These are phyloP conservation scores for Linnemannia schmuckeri DNA, from an alignment of 192 early-diverging fungal genomes.

Conservation along the genomic window DNA sequence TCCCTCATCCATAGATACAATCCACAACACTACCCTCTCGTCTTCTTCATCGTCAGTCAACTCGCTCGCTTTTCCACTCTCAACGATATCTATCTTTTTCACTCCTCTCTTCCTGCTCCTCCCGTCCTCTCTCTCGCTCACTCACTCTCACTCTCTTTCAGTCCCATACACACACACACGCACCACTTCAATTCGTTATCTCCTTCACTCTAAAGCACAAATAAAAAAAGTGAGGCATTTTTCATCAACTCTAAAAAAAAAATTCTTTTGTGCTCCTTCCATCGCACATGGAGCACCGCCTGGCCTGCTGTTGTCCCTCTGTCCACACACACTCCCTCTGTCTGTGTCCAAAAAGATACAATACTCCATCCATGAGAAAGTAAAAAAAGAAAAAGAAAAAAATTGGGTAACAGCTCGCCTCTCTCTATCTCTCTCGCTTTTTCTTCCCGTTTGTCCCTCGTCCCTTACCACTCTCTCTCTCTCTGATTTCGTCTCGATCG, in stretches of 20 bases:
- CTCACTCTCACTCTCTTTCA: background rate
- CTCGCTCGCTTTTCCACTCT: background rate
- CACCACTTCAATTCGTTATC: background rate
- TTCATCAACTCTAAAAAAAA: background rate
- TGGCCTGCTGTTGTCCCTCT: background rate
- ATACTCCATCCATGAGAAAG: background rate
- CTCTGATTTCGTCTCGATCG: background rate
- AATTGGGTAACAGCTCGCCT: background rate
- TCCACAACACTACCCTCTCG: background rate
- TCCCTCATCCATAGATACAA: background rate
- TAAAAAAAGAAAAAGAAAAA: background rate
- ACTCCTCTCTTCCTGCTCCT: background rate
- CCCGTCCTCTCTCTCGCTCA: background rate
- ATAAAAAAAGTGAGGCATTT: conserved; percentile 1
- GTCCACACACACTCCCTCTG: background rate
- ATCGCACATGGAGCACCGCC: background rate
- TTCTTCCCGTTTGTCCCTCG: background rate
- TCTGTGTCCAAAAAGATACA: background rate
- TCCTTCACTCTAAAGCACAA: background rate
- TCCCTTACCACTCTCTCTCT: background rate
- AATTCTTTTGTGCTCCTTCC: background rate
- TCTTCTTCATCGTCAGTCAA: background rate
- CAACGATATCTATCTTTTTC: background rate
- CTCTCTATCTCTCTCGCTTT: background rate
- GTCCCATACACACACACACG: background rate